Evolutionary conservation across 306 rosid species (phyloP).

Genomic region (Abrus pulchellus): DNA sequence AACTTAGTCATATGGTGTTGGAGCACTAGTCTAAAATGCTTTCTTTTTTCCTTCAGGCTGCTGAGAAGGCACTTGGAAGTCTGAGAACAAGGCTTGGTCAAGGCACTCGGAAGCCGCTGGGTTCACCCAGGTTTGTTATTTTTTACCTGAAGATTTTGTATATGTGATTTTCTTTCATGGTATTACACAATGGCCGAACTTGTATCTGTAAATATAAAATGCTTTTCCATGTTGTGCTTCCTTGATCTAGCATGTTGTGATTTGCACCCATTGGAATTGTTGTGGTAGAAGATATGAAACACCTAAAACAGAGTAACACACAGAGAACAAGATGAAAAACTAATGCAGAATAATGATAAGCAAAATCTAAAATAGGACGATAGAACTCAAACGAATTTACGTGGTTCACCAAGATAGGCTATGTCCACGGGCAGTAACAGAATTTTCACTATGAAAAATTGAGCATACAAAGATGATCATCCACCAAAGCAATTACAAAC

Average conservation of each 20-base stretch:
- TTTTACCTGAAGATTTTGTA: conserved; percentile 12
- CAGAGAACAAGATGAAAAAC: too few relatives aligned
- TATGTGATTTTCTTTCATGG: neutral
- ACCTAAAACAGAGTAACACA: too few relatives aligned
- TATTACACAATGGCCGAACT: neutral
- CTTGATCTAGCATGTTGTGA: neutral
- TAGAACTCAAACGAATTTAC: too few relatives aligned
- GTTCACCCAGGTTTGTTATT: conserved; percentile 73
- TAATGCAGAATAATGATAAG: too few relatives aligned
- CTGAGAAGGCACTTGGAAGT: conserved; percentile 78
- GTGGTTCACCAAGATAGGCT: too few relatives aligned
- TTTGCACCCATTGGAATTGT: neutral
- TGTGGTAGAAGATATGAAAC: too few relatives aligned
- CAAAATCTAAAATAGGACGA: too few relatives aligned
- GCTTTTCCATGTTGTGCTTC: neutral
- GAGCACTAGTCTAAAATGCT: neutral
- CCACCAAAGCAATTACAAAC: too few relatives aligned
- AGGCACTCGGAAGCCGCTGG: conserved; percentile 55
- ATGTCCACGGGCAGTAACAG: too few relatives aligned
- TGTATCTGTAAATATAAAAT: neutral
- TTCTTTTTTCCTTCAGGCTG: conserved; percentile 59
- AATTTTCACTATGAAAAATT: too few relatives aligned
- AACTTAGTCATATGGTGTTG: conserved; percentile 18
- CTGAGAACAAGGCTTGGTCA: conserved; percentile 63
- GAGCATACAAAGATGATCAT: too few relatives aligned